Conservation (phyloP, 2,329 filamentous ascomycete species). For the Colletotrichum camelliae region DNA sequence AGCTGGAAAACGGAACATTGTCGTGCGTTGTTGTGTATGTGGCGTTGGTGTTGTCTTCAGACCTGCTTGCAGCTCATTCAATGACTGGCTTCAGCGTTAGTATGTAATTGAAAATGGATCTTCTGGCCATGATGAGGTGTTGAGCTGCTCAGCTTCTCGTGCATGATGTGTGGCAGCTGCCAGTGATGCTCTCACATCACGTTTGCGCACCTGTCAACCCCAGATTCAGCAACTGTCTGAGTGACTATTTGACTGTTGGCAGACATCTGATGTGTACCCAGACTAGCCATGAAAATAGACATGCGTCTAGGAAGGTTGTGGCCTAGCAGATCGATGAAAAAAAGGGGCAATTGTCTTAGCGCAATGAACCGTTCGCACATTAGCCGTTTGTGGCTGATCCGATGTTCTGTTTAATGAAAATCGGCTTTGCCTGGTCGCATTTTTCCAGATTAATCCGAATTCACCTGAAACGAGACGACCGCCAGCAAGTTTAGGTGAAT, state of each 20-base stretch:
- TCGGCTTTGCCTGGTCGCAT: background rate
- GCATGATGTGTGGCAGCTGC: background rate
- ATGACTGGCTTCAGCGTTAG: background rate
- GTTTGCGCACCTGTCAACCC: background rate
- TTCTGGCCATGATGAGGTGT: background rate
- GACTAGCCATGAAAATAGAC: background rate
- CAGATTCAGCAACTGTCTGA: background rate
- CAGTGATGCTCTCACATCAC: background rate
- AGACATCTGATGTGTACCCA: background rate
- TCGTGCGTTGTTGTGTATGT: background rate
- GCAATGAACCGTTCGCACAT: background rate
- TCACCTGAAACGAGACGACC: background rate
- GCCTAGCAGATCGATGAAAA: background rate
- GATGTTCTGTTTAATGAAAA: background rate
- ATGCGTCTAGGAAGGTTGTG: background rate
- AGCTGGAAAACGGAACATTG: background rate
- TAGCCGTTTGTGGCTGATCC: background rate
- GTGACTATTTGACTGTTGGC: background rate
- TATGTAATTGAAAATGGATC: accelerated
- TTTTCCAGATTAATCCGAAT: background rate
- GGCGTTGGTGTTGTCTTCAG: background rate
- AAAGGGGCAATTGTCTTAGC: background rate
- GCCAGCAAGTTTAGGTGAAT: background rate
- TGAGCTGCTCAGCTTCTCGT: background rate
- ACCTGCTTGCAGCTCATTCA: too few species aligned